Percentiles rank a stretch among this genome's conserved stretches.
phyloP scores from a whole-genome alignment of 192 early-diverging fungal genomes.

The Entomortierella chlamydospora region DNA sequence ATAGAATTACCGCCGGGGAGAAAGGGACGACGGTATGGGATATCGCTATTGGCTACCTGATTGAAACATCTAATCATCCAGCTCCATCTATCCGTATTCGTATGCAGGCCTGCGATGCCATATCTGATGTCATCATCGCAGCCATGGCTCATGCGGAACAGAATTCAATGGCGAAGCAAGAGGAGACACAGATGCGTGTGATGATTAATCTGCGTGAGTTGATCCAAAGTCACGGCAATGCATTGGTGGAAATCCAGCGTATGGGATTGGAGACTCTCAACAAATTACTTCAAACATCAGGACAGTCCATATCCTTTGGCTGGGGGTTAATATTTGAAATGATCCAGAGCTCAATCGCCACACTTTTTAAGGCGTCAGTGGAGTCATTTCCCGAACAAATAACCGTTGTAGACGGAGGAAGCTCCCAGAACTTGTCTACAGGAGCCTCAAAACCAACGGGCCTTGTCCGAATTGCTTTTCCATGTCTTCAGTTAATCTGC shows the following conservation, averaged over 20 bases:
- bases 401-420: not conserved
- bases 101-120: slow-evolving; percentile 78
- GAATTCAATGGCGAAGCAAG: slow-evolving; percentile 70
- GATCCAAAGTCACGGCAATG: slow-evolving; percentile 57
- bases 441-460: slow-evolving; percentile 41
- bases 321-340: slow-evolving; percentile 95
- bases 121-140: slow-evolving; percentile 80
- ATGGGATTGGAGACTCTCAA: slow-evolving; percentile 90
- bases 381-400: slow-evolving; percentile 16
- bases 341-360: slow-evolving; percentile 66
- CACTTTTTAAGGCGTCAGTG: not conserved
- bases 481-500: slow-evolving; percentile 94
- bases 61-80: slow-evolving; percentile 79
- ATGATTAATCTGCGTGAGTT: slow-evolving; percentile 69
- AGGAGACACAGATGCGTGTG: slow-evolving; percentile 75
- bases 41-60: slow-evolving; percentile 75
- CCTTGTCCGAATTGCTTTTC: slow-evolving; percentile 85
- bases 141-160: slow-evolving; percentile 74
- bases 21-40: slow-evolving; percentile 66
- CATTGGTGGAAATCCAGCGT: slow-evolving; percentile 80
- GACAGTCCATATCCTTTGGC: slow-evolving; percentile 84
- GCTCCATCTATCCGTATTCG: slow-evolving; percentile 65
- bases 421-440: not conserved
- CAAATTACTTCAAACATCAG: slow-evolving; percentile 89
- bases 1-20: slow-evolving; percentile 58